Percentiles rank a stretch among this genome's conserved stretches.
Conservation (phyloP, 2,329 filamentous ascomycete species). For the Colletotrichum liriopes region DNA sequence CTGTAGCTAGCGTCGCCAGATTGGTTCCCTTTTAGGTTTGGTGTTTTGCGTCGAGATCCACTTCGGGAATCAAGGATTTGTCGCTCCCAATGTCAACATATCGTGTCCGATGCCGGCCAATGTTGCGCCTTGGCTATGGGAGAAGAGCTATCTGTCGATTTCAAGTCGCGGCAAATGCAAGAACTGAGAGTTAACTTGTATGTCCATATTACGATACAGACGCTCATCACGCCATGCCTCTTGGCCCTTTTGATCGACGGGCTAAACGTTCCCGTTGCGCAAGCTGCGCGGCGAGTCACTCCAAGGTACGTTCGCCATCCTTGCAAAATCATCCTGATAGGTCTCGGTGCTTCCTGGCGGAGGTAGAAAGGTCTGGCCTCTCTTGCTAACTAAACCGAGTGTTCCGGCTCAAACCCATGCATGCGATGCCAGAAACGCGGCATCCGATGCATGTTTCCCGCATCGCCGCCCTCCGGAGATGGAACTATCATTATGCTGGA, state of each 20-base stretch:
- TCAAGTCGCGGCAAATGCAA: neutral
- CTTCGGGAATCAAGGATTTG: neutral
- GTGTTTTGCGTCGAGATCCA: neutral
- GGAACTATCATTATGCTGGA: constrained; percentile 46
- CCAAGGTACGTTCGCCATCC: constrained; percentile 48
- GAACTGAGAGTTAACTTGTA: rapidly evolving
- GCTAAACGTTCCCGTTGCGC: constrained; percentile 52
- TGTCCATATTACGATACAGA: neutral
- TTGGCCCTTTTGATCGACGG: constrained; percentile 54
- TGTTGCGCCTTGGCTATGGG: neutral
- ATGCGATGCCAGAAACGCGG: constrained; percentile 49
- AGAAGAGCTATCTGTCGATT: neutral
- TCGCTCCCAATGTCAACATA: neutral
- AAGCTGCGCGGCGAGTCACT: constrained; percentile 51
- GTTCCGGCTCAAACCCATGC: constrained; percentile 53
- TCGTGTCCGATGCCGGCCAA: constrained; percentile 4
- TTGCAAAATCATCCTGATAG: neutral
- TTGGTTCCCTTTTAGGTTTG: constrained; percentile 39
- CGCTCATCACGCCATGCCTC: constrained; percentile 44
- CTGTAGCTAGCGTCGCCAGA: constrained; percentile 38
- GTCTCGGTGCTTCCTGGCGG: neutral
- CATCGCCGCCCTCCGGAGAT: neutral
- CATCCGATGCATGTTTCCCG: constrained; percentile 46
- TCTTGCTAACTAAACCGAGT: constrained; percentile 45
- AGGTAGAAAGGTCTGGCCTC: neutral